Base-by-base conservation (phyloP, 108 stramenopile species). In the Discostella stelligeroides region DNA sequence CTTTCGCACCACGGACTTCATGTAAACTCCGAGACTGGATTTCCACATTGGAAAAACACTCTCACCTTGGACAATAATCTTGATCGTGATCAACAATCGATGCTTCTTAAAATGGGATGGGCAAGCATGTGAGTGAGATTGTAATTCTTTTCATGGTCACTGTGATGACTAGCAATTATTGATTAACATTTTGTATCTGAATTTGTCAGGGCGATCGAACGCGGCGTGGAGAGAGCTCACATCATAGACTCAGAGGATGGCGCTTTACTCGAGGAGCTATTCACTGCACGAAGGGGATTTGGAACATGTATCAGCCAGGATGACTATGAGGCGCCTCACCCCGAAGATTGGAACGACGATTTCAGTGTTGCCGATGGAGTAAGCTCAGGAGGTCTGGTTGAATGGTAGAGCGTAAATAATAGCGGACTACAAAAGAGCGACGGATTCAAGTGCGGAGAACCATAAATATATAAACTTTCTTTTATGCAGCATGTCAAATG, bases 201-300 rank as follows among this genome's bases (percentile, higher is more conserved):
- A n/a, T n/a, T 34, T 6, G 3, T 6, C 6, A 34, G 34, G 68
- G 84, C 86, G 9, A 45, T 85, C 39, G 80, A 85, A 23, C 69
- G 72, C 13, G 86, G 86, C 23, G 86, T 87, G 20, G 82, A 80
- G 38, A 70, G 84, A 59, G 86, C 86, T n/a, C 86, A 87, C 63
- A 82, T 87, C 7, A 70, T 87, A 56, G 75, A 71, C 38, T 81
- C 80, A 40, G 75, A 76, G 17, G 84, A 87, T 75, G 86, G 86
- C 29, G 78, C 86, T 18, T 60, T 87, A 38, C 60, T 87, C 13
- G 82, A 85, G 61, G 86, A 87, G 71, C 41, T 87, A 20, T 87
- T 84, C 62, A 80, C 86, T 7, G 70, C 79, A 39, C 73, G 83
- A 60, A 69, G 80, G 70, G 86, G 86, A 7, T 67, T 66, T 55